These are phyloP conservation scores for Fusarium nodosum DNA, from an alignment of 2,329 filamentous ascomycete genomes.

Conservation along the genomic window DNA sequence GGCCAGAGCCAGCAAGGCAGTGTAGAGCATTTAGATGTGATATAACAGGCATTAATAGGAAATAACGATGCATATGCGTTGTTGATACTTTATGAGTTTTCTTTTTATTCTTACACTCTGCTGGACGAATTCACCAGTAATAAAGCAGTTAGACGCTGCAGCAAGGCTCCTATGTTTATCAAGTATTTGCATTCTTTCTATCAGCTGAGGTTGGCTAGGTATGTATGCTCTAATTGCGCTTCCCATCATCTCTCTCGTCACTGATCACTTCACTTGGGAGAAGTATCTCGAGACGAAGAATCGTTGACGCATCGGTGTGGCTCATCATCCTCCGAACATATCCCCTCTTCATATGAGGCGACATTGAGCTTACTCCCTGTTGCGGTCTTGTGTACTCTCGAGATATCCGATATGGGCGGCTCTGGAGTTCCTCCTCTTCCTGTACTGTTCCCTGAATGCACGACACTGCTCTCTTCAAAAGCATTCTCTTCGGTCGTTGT, in stretches of 20 bases:
- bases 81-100: background rate
- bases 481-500: slow-evolving; percentile 7
- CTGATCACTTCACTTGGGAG: slow-evolving; percentile 9
- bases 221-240: background rate
- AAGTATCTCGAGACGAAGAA: slow-evolving; percentile 25
- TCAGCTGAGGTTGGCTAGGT: slow-evolving; percentile 12
- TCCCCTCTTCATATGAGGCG: slow-evolving; percentile 28
- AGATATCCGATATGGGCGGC: slow-evolving; percentile 34
- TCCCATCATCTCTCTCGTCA: background rate
- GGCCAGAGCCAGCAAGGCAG: slow-evolving; percentile 61
- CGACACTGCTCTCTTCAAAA: background rate
- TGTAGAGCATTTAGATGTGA: slow-evolving; percentile 50
- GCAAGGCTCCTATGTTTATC: background rate
- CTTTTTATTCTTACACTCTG: background rate
- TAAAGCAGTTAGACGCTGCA: background rate
- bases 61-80: slow-evolving; percentile 10
- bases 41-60: slow-evolving; percentile 22
- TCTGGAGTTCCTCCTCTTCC: slow-evolving; percentile 34
- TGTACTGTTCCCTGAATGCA: slow-evolving; percentile 44
- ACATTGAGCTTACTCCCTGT: slow-evolving; percentile 36
- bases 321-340: slow-evolving; percentile 53
- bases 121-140: background rate
- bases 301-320: slow-evolving; percentile 53
- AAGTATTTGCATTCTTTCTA: slow-evolving; percentile 6
- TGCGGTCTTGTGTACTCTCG: slow-evolving; percentile 47